Evolutionary conservation across 2,329 filamentous ascomycete species (phyloP).

Genomic region (Iodosphaeria phyllophila): DNA sequence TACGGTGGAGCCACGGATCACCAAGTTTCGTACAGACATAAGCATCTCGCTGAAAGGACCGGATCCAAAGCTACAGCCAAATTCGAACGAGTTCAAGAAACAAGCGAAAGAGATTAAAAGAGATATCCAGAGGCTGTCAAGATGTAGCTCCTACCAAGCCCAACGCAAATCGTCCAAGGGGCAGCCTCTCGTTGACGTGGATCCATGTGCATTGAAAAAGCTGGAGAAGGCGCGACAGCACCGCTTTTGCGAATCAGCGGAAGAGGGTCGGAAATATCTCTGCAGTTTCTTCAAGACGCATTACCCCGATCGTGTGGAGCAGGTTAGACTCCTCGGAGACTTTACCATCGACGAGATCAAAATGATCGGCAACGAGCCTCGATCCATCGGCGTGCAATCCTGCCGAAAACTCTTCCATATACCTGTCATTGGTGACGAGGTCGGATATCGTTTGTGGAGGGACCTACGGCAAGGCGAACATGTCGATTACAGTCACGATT

Average conservation of each 20-base stretch:
- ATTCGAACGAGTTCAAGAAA: slow-evolving; percentile 3
- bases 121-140: slow-evolving; percentile 2
- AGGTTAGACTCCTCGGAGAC: slow-evolving; percentile 3
- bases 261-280: slow-evolving; percentile 5
- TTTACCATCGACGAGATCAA: slow-evolving; percentile 7
- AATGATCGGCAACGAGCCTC: slow-evolving; percentile 8
- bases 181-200: too few species aligned
- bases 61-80: not conserved
- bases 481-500: slow-evolving; percentile 6
- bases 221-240: too few species aligned
- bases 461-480: slow-evolving; percentile 6
- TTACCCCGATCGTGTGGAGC: slow-evolving; percentile 4
- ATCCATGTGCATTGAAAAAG: too few species aligned
- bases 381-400: slow-evolving; percentile 3
- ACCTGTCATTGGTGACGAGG: slow-evolving; percentile 6
- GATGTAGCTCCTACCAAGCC: too few species aligned
- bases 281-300: slow-evolving; percentile 5
- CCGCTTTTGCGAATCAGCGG: too few species aligned
- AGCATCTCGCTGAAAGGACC: slow-evolving; percentile 2
- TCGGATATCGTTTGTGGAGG: slow-evolving; percentile 6
- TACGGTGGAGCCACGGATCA: slow-evolving; percentile 1
- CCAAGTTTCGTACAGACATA: slow-evolving; percentile 2
- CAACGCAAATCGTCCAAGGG: too few species aligned
- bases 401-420: slow-evolving; percentile 8
- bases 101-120: slow-evolving; percentile 3